Base-by-base conservation (phyloP, 768 basidiomycete genomes). In the Collybia mongolica region DNA sequence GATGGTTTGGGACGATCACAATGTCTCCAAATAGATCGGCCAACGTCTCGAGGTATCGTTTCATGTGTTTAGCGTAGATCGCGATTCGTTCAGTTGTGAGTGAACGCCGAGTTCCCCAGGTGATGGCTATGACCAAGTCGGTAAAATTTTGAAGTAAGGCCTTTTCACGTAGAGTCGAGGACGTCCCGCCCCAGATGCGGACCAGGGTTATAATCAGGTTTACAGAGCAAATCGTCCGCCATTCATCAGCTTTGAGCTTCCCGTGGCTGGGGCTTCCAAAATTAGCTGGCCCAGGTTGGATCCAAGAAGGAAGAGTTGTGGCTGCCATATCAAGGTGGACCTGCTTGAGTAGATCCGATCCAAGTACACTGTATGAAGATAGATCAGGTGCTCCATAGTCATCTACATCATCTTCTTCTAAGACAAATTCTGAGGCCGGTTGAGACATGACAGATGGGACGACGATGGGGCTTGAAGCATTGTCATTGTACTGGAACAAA, bases 191-290 rank as follows among this genome's bases (percentile, higher is more conserved):
- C 72, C 72, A 75, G 0, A 71, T 52, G 6, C 68, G 59, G 14
- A 69, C 62, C 2, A 75, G 55, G 1, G 69, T 70, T 32, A 73
- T 60, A 0, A 61, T 56, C 0, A 73, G 46, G 46, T 70, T 63
- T 15, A 74, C 59, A 0, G 61, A 60, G 48, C 65, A 66, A 4
- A 64, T 51, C 1, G 60, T 60, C 3, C 66, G 44, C 66, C 68
- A 74, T 24, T 75, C 64, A 38, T 72, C 64, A 0, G 70, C 70
- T 18, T 56, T 63, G 5, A 69, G 61, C 36, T 69, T 69, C 14
- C 66, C 66, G 2, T 57, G 45, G 44, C 61, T 7, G 22, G 47
- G n/a, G 37, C 59, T 59, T 6, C 65, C 55, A 62, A 53, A 54
- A 43, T 57, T 48, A 20, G 54, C 18, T 20, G 63, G 62, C 29